Evolutionary conservation across 176 grass and related monocot genomes (phyloP), one percentile per base, ranked within the genome.

Genomic region (Bonia amplexicaulis): DNA sequence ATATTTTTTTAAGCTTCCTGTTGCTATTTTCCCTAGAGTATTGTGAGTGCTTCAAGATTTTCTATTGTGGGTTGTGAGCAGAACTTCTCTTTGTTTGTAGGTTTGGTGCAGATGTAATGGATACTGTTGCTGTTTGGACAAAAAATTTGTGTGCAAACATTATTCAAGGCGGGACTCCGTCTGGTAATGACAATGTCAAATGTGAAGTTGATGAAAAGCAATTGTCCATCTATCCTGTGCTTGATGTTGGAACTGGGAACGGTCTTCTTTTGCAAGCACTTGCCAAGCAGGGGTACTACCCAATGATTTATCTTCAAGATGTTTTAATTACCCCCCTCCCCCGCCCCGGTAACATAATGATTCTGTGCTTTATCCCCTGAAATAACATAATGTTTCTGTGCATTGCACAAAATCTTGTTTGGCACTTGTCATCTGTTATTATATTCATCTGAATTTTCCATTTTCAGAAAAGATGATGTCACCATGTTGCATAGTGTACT

Each of bases 71-170:
- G 6, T 37, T 77, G 10, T 87, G 49, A 84, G 6, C 11, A 80
- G 6, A 85, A n/a, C 7, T 42, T 85, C 22, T 78, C 16, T 79
- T 7, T 83, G 66, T 63, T 91, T 42, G 37, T 67, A 99, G 96
- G 96, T 99, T 99, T 80, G 96, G 96, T 85, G 79, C 69, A 55
- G 88, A 99, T 90, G 96, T 99, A 76, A 99, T 99, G 96, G 93
- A 91, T 84, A 99, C 91, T 22, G 88, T 96, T 83, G 93, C 90
- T 73, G 45, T 78, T 84, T 99, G 96, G 96, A 94, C 91, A 16
- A 96, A 94, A 85, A 91, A 85, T 27, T 78, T 96, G 45, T 96
- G 93, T 47, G 19, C 26, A 46, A 84, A 78, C 54, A 51, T 90
- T 76, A 75, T 75, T 64, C 86, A 84, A 59, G 80, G 69, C 12